Base-by-base conservation (phyloP, 495 filamentous ascomycete genomes). In the Penicillium atrosanguineum region DNA sequence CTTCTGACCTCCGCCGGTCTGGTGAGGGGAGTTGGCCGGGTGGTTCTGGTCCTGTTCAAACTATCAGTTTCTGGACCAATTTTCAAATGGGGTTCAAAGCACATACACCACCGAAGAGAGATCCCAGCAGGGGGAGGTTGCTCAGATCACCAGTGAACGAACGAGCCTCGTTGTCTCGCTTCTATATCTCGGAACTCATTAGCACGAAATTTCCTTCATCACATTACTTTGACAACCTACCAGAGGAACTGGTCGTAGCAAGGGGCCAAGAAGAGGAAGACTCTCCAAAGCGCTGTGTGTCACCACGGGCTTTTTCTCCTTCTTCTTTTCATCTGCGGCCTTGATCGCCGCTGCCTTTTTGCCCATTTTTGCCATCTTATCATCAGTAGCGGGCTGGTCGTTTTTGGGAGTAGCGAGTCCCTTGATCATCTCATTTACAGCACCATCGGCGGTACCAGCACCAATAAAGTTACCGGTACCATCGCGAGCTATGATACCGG, bases 81-180 rank as follows among this genome's bases (percentile, higher is more conserved):
- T 6, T 21, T 28, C 14, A 28, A 0, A 31, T 20, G 11, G 3
- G 47, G 9, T 6, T 36, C 1, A 4, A 21, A 18, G 14, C 21
- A 57, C 60, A 9, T 60, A 63, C 61, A 12, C 60, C 60, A 36
- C 61, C 49, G 39, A 63, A 52, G 2, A 63, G 21, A 0, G 48
- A 34, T 15, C 57, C 57, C 44, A 62, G 41, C 0, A 62, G 7
- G 4, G 59, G 59, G 23, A 62, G 34, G 3, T 55, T 49, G 39
- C 55, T 52, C 3, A 62, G 48, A 20, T 56, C 55, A 12, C 59
- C 52, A 5, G 59, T 62, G 8, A 62, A 50, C 1, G 59, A 62
- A 11, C 59, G 53, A 21, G 41, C 28, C 16, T 55, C 47, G 16
- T 50, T 16, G 19, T 34, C 46, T 15, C 53, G 51, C 48, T 50